Conservation (phyloP, 768 basidiomycete species). For the Russula virescens region DNA sequence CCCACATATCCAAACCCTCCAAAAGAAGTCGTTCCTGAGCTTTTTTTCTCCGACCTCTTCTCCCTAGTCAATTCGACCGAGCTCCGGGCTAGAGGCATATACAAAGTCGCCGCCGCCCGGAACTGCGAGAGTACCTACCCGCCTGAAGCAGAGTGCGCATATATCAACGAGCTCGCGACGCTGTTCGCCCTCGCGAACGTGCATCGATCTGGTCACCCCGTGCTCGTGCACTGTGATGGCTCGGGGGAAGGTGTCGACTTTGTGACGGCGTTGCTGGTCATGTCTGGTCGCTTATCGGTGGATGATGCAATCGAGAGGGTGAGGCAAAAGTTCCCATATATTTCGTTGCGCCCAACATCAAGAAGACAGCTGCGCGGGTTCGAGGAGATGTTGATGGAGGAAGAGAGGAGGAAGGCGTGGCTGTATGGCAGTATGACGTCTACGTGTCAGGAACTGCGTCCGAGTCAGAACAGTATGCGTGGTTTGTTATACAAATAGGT, state of each 20-base stretch:
- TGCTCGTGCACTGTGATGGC: conserved; percentile 19
- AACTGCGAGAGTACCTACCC: conserved; percentile 16
- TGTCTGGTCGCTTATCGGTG: conserved; percentile 14
- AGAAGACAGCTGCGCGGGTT: conserved; percentile 11
- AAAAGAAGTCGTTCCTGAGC: conserved; percentile 9
- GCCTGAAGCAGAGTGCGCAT: conserved; percentile 15
- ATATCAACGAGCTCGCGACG: conserved; percentile 16
- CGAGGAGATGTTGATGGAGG: conserved; percentile 21
- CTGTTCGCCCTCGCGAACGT: conserved; percentile 18
- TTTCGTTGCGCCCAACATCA: conserved; percentile 9
- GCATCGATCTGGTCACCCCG: conserved; percentile 12
- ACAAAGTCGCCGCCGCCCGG: conserved; percentile 15
- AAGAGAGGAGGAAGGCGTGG: conserved; percentile 12
- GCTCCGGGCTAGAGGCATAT: conserved; percentile 8
- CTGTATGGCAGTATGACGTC: conserved; percentile 11
- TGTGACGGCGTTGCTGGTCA: conserved; percentile 10
- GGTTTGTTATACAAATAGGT: conserved; percentile 11
- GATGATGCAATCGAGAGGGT: conserved; percentile 8
- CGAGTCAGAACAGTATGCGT: conserved; percentile 8
- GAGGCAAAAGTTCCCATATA: conserved; percentile 10
- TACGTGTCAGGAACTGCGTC: conserved; percentile 7
- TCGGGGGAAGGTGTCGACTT: conserved; percentile 21
- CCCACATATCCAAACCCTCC: conserved; percentile 14
- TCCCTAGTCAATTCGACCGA: conserved; percentile 14
- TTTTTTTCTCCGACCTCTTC: conserved; percentile 20